Percentiles rank a stretch among this genome's conserved stretches.
Conservation (phyloP, 129 eudicot species). For the Oenanthe sinensis region DNA sequence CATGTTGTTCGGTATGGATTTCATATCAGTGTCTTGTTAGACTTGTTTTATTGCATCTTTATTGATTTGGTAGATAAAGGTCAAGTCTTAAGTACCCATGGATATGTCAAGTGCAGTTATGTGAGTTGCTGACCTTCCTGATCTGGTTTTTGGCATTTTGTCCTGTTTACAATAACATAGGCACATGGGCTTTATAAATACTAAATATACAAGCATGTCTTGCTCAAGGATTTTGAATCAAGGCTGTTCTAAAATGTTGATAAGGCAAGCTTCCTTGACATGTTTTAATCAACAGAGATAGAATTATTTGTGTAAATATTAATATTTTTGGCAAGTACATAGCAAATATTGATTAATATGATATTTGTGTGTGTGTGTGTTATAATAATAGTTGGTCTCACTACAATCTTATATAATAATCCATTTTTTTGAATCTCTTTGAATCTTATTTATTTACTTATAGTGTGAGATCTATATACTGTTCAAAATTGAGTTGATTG, state of each 20-base stretch:
- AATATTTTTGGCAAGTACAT: not conserved
- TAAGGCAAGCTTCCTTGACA: not conserved
- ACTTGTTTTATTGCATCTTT: not conserved
- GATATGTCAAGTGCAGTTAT: not conserved
- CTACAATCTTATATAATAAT: not conserved
- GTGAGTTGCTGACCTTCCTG: not conserved
- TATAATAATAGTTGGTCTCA: not conserved
- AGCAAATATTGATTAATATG: not conserved
- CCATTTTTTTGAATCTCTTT: not conserved
- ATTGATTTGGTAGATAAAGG: not conserved
- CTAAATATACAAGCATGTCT: not conserved
- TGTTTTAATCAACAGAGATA: not conserved
- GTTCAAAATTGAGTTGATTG: no score
- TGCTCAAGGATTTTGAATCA: constrained; percentile 1
- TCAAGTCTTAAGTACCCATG: not conserved
- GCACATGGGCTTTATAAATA: no score
- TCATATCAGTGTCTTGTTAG: not conserved
- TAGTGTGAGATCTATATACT: not conserved
- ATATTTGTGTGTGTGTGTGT: not conserved
- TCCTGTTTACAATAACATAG: not conserved
- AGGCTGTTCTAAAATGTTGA: not conserved
- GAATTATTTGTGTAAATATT: not conserved
- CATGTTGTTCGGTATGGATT: not conserved
- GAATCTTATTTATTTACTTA: not conserved
- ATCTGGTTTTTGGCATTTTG: not conserved